Evolutionary conservation across 2,329 filamentous ascomycete genomes (phyloP).

Genomic region (Aureobasidium zeae): DNA sequence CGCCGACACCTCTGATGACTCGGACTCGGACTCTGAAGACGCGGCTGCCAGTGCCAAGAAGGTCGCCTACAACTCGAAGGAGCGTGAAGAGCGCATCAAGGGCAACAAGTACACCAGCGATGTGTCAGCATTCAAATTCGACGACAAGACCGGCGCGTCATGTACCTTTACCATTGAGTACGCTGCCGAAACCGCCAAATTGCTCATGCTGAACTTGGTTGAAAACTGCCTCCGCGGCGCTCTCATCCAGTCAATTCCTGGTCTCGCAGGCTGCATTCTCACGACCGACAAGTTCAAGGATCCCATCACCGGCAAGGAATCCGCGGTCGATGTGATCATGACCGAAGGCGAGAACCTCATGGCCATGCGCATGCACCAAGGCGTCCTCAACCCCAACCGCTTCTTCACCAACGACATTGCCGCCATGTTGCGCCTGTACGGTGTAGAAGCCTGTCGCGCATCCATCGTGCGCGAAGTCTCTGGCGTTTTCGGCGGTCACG

Average conservation of each 20-base stretch:
- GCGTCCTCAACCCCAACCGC: constrained; percentile 75
- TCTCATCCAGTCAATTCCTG: constrained; percentile 77
- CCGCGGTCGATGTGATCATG: constrained; percentile 46
- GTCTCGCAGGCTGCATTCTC: constrained; percentile 62
- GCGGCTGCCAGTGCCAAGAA: constrained; percentile 33
- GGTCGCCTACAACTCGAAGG: constrained; percentile 32
- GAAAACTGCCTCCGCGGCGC: constrained; percentile 69
- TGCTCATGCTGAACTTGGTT: constrained; percentile 85
- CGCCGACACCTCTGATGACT: constrained; percentile 31
- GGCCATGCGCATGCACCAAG: constrained; percentile 81
- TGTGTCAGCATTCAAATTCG: constrained; percentile 69
- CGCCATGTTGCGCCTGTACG: constrained; percentile 74
- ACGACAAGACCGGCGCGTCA: constrained; percentile 61
- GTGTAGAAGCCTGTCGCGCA: constrained; percentile 82
- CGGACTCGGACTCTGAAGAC: constrained; percentile 25
- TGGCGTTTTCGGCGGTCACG: constrained; percentile 79
- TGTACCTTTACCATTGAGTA: constrained; percentile 80
- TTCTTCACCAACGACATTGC: constrained; percentile 90
- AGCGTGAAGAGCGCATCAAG: constrained; percentile 56
- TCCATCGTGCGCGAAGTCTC: constrained; percentile 81
- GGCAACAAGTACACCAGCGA: constrained; percentile 48
- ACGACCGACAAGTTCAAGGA: constrained; percentile 44
- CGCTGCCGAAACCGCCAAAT: constrained; percentile 69
- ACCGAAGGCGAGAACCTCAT: constrained; percentile 79
- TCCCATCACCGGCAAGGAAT: constrained; percentile 40